Evolutionary conservation across 23 red algal species (phyloP).

Genomic region (Gracilariopsis chorda): DNA sequence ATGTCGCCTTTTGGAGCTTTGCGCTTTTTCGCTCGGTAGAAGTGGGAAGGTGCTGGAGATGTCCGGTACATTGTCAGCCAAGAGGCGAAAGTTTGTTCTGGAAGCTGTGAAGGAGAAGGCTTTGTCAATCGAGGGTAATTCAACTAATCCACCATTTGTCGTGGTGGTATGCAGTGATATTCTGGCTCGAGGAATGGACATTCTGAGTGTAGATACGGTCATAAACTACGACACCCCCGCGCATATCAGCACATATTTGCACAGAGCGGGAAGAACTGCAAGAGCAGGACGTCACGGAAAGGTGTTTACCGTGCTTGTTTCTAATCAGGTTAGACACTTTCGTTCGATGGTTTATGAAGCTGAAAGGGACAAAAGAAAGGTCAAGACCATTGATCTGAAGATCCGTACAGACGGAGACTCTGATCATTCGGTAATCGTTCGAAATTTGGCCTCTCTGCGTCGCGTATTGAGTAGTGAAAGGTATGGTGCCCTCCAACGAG

Average conservation of each 20-base stretch:
- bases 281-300: constrained; percentile 73
- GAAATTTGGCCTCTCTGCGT: not conserved
- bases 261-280: constrained; percentile 87
- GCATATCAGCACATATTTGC: constrained; percentile 83
- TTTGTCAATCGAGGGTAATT: no score
- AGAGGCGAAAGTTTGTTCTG: constrained; percentile 42
- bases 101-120: not conserved
- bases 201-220: constrained; percentile 64
- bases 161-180: constrained; percentile 89
- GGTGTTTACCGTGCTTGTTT: constrained; percentile 50
- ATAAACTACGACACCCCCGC: constrained; percentile 87
- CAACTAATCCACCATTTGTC: not conserved
- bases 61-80: constrained; percentile 44
- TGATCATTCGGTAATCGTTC: not conserved
- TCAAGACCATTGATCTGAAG: not conserved
- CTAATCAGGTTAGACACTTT: constrained; percentile 81
- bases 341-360: constrained; percentile 46
- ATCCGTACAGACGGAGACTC: not conserved
- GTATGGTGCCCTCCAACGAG: not conserved
- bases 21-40: not conserved
- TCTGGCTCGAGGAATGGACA: constrained; percentile 88
- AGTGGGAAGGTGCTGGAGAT: constrained; percentile 51
- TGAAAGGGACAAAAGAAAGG: constrained; percentile 9
- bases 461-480: constrained; percentile 31
- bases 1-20: constrained; percentile 65